Evolutionary conservation across 177 flowering plant genomes (phyloP).

Genomic region (Vitis hybrid): DNA sequence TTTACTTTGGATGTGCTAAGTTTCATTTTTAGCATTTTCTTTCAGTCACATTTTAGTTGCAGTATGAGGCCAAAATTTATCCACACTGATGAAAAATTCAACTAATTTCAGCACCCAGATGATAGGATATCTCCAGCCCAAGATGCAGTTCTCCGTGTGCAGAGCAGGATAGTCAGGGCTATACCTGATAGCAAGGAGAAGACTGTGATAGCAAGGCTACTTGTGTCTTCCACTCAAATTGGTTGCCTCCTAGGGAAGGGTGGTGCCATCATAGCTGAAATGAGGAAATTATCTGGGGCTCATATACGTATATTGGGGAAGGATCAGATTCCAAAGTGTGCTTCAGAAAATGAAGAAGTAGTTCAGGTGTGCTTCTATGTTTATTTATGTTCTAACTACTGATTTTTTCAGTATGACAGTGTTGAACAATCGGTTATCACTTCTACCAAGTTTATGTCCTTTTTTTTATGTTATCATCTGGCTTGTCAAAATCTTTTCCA

Average conservation of each 20-base stretch:
- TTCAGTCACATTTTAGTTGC: background rate
- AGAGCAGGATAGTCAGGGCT: slow-evolving; percentile 59
- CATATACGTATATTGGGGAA: slow-evolving; percentile 79
- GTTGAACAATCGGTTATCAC: background rate
- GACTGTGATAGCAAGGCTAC: slow-evolving; percentile 48
- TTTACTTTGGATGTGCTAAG: background rate
- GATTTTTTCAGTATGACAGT: background rate
- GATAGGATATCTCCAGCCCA: slow-evolving; percentile 82
- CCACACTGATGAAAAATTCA: background rate
- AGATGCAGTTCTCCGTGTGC: slow-evolving; percentile 92
- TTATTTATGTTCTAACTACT: background rate
- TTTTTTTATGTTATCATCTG: background rate
- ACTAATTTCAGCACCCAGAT: slow-evolving; percentile 78
- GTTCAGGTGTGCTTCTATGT: slow-evolving; percentile 60
- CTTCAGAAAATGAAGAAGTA: slow-evolving; percentile 80
- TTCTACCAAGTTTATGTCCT: background rate
- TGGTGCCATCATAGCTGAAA: slow-evolving; percentile 83
- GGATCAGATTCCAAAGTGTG: slow-evolving; percentile 78
- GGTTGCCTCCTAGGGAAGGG: slow-evolving; percentile 94
- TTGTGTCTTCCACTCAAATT: slow-evolving; percentile 79
- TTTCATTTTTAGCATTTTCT: background rate
- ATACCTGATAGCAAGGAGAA: slow-evolving; percentile 64
- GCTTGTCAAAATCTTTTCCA: too few relatives aligned
- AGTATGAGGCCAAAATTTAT: background rate
- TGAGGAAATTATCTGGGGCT: slow-evolving; percentile 85